These are phyloP conservation scores for Pythium pyrilobum DNA, from an alignment of 352 stramenopile species.

Conservation along the genomic window DNA sequence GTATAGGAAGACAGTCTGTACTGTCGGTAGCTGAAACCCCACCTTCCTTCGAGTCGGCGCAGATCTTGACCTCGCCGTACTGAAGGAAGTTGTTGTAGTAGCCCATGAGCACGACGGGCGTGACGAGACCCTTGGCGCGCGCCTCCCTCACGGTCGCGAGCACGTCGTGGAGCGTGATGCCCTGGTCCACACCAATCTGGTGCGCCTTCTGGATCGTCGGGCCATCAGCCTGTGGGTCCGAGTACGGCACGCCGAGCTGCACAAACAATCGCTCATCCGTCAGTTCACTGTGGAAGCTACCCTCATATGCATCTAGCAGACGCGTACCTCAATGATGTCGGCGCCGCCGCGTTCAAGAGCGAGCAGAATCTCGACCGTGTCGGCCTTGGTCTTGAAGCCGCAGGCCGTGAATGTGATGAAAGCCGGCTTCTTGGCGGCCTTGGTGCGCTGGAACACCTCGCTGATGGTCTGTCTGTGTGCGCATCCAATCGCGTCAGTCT, in stretches of 20 bases:
- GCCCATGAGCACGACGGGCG: constrained; percentile 98
- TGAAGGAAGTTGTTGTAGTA: constrained; percentile 99
- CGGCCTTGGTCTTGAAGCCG: constrained; percentile 91
- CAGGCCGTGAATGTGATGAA: constrained; percentile 98
- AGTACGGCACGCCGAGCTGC: constrained; percentile 96
- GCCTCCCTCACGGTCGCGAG: constrained; percentile 91
- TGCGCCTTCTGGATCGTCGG: constrained; percentile 96
- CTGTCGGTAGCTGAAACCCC: too few species aligned
- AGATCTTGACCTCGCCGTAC: constrained; percentile 93
- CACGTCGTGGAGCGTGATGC: constrained; percentile 91
- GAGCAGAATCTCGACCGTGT: constrained; percentile 95
- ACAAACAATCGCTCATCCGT: too few species aligned
- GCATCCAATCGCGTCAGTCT: background rate
- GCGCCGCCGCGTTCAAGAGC: constrained; percentile 94
- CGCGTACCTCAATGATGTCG: constrained; percentile 91
- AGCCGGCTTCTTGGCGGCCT: constrained; percentile 74
- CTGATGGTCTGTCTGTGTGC: constrained; percentile 47
- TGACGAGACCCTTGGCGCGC: constrained; percentile 86
- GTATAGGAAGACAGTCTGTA: too few species aligned
- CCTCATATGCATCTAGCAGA: background rate
- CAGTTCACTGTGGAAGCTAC: too few species aligned
- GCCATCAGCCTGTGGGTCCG: constrained; percentile 97
- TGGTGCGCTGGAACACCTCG: constrained; percentile 59
- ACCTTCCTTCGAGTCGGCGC: constrained; percentile 69
- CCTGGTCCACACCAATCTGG: constrained; percentile 92